A percentile compares a stretch with the other conserved stretches of the same genome.
Conservation (phyloP, 148 eudicot genomes). For the Rhododendron vialii region DNA sequence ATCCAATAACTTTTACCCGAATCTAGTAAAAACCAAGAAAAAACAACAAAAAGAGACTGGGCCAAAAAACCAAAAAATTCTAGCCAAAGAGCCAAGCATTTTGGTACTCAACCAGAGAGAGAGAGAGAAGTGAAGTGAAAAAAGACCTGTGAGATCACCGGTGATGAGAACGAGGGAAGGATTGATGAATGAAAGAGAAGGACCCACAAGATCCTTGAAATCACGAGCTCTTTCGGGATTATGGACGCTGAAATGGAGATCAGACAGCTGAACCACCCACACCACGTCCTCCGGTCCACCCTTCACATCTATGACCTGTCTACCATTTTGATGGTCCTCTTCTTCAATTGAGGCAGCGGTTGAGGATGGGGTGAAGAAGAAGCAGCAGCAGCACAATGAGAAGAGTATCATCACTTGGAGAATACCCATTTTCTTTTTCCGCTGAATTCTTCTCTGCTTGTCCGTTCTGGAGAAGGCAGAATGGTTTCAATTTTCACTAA, state of each 20-base stretch:
- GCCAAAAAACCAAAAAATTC: not conserved
- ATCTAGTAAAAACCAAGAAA: not conserved
- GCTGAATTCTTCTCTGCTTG: not conserved
- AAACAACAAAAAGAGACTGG: not conserved
- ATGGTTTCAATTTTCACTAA: too few relatives aligned
- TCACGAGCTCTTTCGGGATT: slow-evolving; percentile 76
- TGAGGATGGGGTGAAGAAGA: not conserved
- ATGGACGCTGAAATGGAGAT: slow-evolving; percentile 92
- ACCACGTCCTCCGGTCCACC: slow-evolving; percentile 55
- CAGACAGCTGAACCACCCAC: slow-evolving; percentile 90
- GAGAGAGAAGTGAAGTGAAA: not conserved
- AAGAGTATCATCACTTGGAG: not conserved
- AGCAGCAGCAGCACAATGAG: not conserved
- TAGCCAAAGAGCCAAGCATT: not conserved
- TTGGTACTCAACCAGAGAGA: not conserved
- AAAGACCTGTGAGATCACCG: slow-evolving; percentile 88
- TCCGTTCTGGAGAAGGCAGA: not conserved
- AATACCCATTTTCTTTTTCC: not conserved
- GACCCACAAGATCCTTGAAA: slow-evolving; percentile 46
- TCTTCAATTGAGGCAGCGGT: not conserved
- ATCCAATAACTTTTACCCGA: not conserved
- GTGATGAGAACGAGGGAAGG: slow-evolving; percentile 91
- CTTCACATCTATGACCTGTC: slow-evolving; percentile 31
- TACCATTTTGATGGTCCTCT: not conserved
- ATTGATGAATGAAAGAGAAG: slow-evolving; percentile 58